phyloP scores from a whole-genome alignment of 2,329 filamentous ascomycete genomes.

The Colletotrichum higginsianum region DNA sequence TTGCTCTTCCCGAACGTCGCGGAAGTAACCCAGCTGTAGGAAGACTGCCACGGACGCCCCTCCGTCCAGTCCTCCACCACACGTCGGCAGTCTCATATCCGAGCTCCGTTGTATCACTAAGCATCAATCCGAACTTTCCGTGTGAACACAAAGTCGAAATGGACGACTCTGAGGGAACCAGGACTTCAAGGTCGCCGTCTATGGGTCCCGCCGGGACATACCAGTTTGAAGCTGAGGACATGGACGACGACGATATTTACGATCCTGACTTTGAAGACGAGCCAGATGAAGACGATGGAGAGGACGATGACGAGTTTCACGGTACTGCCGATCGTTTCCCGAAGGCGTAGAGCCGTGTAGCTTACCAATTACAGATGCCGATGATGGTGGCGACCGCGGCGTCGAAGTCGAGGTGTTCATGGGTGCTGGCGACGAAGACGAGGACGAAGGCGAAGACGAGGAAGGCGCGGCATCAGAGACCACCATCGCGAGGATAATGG shows the following conservation, averaged over 20 bases:
- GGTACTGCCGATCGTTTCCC: neutral
- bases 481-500: conserved; percentile 19
- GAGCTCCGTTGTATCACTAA: conserved; percentile 40
- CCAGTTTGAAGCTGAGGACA: conserved; percentile 44
- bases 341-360: neutral
- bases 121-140: conserved; percentile 35
- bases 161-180: conserved; percentile 7
- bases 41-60: conserved; percentile 10
- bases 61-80: conserved; percentile 14
- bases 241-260: conserved; percentile 54
- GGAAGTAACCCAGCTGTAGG: neutral
- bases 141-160: conserved; percentile 30
- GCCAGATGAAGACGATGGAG: conserved; percentile 45
- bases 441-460: conserved; percentile 43
- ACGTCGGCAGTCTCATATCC: conserved; percentile 40
- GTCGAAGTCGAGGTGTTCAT: conserved; percentile 28
- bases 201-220: conserved; percentile 19
- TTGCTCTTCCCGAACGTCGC: neutral
- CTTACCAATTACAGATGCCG: conserved; percentile 43
- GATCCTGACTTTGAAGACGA: conserved; percentile 48
- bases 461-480: conserved; percentile 41
- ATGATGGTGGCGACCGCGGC: conserved; percentile 47
- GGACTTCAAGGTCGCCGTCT: neutral
- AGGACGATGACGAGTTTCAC: conserved; percentile 43
- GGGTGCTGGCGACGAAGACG: conserved; percentile 40